phyloP scores from a whole-genome alignment of 75 land plant genomes.

The Pinus albicaulis region DNA sequence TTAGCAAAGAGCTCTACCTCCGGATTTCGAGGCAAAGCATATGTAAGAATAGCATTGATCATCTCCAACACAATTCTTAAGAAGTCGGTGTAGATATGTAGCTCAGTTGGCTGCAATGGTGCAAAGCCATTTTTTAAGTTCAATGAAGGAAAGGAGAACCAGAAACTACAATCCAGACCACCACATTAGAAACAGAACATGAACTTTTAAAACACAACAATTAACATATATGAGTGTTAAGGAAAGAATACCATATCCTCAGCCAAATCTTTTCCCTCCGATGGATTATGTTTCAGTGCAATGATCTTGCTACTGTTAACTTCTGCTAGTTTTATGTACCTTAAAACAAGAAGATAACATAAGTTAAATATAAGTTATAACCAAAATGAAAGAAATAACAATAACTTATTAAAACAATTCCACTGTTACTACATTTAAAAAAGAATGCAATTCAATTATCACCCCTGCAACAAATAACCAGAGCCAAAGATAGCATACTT shows the following conservation, averaged over 20 bases:
- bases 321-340: constrained; percentile 72
- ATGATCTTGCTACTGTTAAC: constrained; percentile 33
- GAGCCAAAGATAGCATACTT: constrained; percentile 52
- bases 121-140: neutral
- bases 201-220: neutral
- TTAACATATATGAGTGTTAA: neutral
- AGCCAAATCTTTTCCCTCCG: constrained; percentile 27
- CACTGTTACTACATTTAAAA: neutral
- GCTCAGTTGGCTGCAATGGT: constrained; percentile 71
- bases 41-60: constrained; percentile 76
- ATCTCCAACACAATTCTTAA: constrained; percentile 86
- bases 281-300: constrained; percentile 15
- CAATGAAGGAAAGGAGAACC: constrained; percentile 1
- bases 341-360: constrained; percentile 9
- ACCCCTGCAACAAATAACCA: neutral
- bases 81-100: constrained; percentile 82
- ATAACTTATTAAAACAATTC: neutral
- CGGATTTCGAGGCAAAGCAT: constrained; percentile 88
- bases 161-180: neutral
- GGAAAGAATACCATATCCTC: constrained; percentile 46
- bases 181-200: too few species aligned
- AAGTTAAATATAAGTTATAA: neutral
- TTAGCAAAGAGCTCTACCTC: constrained; percentile 47
- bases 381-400: neutral
- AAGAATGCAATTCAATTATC: neutral